Evolutionary conservation across 768 basidiomycete genomes (phyloP).

Genomic region (Termitomyces heimii): DNA sequence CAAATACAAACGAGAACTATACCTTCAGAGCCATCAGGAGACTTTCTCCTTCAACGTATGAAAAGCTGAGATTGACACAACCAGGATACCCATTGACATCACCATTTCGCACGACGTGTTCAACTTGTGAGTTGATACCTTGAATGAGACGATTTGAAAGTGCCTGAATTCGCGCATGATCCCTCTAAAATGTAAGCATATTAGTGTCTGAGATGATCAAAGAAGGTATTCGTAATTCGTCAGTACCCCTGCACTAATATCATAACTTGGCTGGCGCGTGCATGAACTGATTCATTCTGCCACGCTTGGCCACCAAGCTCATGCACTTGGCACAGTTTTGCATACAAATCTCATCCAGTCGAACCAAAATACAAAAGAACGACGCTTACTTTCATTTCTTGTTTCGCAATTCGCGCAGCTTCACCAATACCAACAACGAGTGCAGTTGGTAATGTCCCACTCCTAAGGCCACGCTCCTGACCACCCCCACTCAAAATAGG

Average conservation of each 20-base stretch:
- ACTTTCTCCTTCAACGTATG: slow-evolving; percentile 97
- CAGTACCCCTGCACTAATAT: slow-evolving; percentile 94
- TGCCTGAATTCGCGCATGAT: slow-evolving; percentile 65
- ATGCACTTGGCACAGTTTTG: slow-evolving; percentile 19
- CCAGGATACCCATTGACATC: slow-evolving; percentile 90
- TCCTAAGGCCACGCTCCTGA: slow-evolving; percentile 91
- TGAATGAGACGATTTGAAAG: slow-evolving; percentile 79
- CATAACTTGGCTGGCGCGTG: slow-evolving; percentile 51
- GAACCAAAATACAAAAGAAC: slow-evolving; percentile 4
- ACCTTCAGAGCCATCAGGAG: slow-evolving; percentile 97
- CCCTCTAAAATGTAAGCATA: slow-evolving; percentile 48
- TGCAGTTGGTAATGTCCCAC: slow-evolving; percentile 88
- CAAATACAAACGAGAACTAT: slow-evolving; percentile 10
- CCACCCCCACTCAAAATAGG: slow-evolving; percentile 95
- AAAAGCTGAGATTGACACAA: slow-evolving; percentile 92
- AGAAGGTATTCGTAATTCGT: slow-evolving; percentile 21
- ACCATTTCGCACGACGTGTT: slow-evolving; percentile 92
- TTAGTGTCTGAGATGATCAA: not conserved
- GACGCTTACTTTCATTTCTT: slow-evolving; percentile 85
- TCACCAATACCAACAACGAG: slow-evolving; percentile 92
- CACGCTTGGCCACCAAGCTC: slow-evolving; percentile 40
- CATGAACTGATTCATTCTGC: slow-evolving; percentile 8
- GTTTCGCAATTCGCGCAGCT: slow-evolving; percentile 85
- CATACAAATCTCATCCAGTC: slow-evolving; percentile 42
- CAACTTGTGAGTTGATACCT: slow-evolving; percentile 78